Evolutionary conservation across 2,329 filamentous ascomycete species (phyloP).

Genomic region (Ophiosphaerella herpotricha): DNA sequence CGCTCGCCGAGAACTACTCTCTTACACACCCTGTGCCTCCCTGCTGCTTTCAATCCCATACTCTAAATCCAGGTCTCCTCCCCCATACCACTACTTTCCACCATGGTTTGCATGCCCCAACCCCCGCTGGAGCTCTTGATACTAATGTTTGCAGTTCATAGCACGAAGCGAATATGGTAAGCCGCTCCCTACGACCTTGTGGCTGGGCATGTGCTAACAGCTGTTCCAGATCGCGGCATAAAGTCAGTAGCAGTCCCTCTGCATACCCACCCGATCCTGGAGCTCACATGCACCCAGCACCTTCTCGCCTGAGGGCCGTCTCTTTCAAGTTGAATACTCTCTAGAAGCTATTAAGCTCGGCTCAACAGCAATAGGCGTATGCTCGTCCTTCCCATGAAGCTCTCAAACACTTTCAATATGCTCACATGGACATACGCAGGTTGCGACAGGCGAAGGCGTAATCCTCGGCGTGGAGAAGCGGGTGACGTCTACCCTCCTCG

Average conservation of each 20-base stretch:
- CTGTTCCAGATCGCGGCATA: slow-evolving; percentile 85
- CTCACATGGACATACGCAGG: slow-evolving; percentile 47
- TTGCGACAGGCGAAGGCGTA: slow-evolving; percentile 92
- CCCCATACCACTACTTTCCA: slow-evolving; percentile 19
- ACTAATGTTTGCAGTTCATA: slow-evolving; percentile 72
- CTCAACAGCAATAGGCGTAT: slow-evolving; percentile 92
- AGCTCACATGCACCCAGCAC: slow-evolving; percentile 64
- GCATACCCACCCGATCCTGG: slow-evolving; percentile 9
- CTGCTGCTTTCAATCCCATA: neutral
- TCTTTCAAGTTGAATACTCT: slow-evolving; percentile 99
- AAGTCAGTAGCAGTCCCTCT: slow-evolving; percentile 66
- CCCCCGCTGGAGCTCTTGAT: slow-evolving; percentile 36
- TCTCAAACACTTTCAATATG: neutral
- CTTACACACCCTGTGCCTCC: neutral
- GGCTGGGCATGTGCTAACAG: slow-evolving; percentile 20
- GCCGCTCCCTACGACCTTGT: slow-evolving; percentile 35
- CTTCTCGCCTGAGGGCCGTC: slow-evolving; percentile 98
- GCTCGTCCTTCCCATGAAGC: slow-evolving; percentile 23
- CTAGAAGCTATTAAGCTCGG: slow-evolving; percentile 99
- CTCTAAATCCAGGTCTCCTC: neutral
- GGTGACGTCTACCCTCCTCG: slow-evolving; percentile 94
- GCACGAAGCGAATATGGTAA: slow-evolving; percentile 99
- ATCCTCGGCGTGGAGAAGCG: slow-evolving; percentile 98
- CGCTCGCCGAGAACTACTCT: slow-evolving; percentile 3
- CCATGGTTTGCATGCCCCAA: slow-evolving; percentile 36